Percentiles rank a stretch among this genome's conserved stretches.
These are phyloP conservation scores for Lasiodiplodia gonubiensis DNA, from an alignment of 2,329 filamentous ascomycete genomes.

Conservation along the genomic window DNA sequence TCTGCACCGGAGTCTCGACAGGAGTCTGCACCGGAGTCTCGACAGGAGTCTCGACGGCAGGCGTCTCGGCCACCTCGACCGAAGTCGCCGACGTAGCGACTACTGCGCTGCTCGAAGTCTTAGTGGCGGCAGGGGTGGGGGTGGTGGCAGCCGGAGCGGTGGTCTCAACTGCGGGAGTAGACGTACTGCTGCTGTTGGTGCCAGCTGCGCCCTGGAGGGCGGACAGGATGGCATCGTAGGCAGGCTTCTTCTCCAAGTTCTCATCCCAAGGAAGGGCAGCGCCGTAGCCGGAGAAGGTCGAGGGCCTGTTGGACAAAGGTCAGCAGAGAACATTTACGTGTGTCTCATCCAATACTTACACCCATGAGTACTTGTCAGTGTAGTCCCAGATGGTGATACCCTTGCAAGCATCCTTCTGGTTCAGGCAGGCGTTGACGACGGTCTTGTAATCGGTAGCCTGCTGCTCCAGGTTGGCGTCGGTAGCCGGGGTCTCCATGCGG, in stretches of 20 bases:
- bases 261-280: conserved; percentile 54
- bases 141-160: conserved; percentile 11
- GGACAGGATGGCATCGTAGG: conserved; percentile 36
- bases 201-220: conserved; percentile 23
- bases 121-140: conserved; percentile 21
- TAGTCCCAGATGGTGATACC: conserved; percentile 66
- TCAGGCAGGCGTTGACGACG: conserved; percentile 60
- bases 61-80: conserved; percentile 19
- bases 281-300: conserved; percentile 50
- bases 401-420: conserved; percentile 57
- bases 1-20: conserved; percentile 3
- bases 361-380: conserved; percentile 55
- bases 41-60: too few species aligned
- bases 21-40: conserved; percentile 11
- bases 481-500: conserved; percentile 39
- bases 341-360: conserved; percentile 32
- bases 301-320: conserved; percentile 34
- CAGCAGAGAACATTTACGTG: not conserved
- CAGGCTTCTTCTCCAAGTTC: conserved; percentile 52
- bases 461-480: conserved; percentile 34
- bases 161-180: conserved; percentile 2
- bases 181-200: conserved; percentile 24
- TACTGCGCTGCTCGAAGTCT: conserved; percentile 25
- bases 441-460: conserved; percentile 35
- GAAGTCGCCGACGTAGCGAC: conserved; percentile 12